phyloP scores from a whole-genome alignment of 192 early-diverging fungal species.

The Entomortierella beljakovae region DNA sequence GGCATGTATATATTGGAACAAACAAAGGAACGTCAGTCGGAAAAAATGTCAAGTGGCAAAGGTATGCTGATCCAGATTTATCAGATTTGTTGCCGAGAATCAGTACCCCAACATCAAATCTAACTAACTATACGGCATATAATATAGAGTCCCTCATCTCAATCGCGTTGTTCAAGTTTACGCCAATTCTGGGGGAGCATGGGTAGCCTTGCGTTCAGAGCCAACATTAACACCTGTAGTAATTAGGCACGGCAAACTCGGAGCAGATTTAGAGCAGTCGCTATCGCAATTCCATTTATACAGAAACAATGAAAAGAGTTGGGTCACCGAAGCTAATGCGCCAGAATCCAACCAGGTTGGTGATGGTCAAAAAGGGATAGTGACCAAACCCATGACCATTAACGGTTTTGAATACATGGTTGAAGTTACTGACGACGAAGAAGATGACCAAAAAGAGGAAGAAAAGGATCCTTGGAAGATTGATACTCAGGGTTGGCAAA shows the following conservation, averaged over 20 bases:
- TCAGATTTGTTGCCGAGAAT: not conserved
- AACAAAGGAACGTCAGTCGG: slow-evolving; percentile 35
- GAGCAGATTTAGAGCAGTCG: slow-evolving; percentile 52
- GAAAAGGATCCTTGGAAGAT: slow-evolving; percentile 32
- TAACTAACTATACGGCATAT: not conserved
- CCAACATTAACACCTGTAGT: slow-evolving; percentile 40
- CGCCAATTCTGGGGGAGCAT: slow-evolving; percentile 72
- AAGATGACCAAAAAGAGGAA: slow-evolving; percentile 19
- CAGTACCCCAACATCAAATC: not conserved
- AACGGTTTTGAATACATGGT: too few relatives aligned
- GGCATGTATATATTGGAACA: slow-evolving; percentile 74
- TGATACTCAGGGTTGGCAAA: slow-evolving; percentile 29
- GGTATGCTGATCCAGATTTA: slow-evolving; percentile 8
- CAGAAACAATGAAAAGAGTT: slow-evolving; percentile 35
- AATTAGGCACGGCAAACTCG: slow-evolving; percentile 35
- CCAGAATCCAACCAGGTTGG: too few relatives aligned
- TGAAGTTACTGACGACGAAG: slow-evolving; percentile 17
- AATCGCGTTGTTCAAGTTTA: slow-evolving; percentile 68
- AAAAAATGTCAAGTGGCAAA: slow-evolving; percentile 48
- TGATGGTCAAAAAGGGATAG: not conserved
- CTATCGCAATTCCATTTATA: slow-evolving; percentile 49
- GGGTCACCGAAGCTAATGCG: too few relatives aligned
- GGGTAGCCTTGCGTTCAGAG: slow-evolving; percentile 71
- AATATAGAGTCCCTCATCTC: slow-evolving; percentile 60
- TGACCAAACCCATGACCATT: too few relatives aligned